Base-by-base conservation (phyloP, 2,329 filamentous ascomycete genomes). In the Colletotrichum endophyticum region DNA sequence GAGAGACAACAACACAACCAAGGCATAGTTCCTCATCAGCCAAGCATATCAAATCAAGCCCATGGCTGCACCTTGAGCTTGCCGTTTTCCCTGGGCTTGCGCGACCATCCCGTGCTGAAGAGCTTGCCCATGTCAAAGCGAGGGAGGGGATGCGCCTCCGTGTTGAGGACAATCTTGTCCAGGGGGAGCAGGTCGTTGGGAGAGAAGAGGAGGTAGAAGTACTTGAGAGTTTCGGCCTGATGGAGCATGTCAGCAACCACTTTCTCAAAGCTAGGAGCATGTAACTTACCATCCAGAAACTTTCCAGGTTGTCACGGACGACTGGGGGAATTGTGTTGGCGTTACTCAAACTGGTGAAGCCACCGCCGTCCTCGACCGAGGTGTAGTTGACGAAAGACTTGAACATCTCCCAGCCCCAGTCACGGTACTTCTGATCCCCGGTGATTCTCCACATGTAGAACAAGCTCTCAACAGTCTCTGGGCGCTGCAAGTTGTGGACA, bases 361-460 rank as follows among this genome's bases (percentile, higher is more conserved):
- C 96, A 53, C 93, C 93, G 49, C 92, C 92, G 53, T 96, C 94
- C 59, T 92, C 89, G 4, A 98, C 94, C 8, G 94, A 92, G 1
- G 95, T 98, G 85, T 98, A 91, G 81, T 95, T 94, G 85, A 96
- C 89, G 83, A 99, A 99, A 1, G 94, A 93, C 83, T 95, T 93
- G 87, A 99, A 99, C 93, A 99, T 99, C 80, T 98, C 94, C 97
- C 97, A 99, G 16, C 97, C 97, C 96, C 96, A 99, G 81, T 98
- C 93, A 30, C 97, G 92, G 85, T 99, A 99, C 79, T 92, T 94
- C 53, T 91, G 88, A 78, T 99, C 96, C 30, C 95, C 95, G 1
- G 97, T 99, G 84, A 99, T 98, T 78, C 97, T 94, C 94, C 96
- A 99, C 96, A 99, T 98, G 87, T 99, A 98, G 82, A 99, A 96